Conservation (phyloP, 2,329 filamentous ascomycete species). For the Stachybotrys chlorohalonatus region DNA sequence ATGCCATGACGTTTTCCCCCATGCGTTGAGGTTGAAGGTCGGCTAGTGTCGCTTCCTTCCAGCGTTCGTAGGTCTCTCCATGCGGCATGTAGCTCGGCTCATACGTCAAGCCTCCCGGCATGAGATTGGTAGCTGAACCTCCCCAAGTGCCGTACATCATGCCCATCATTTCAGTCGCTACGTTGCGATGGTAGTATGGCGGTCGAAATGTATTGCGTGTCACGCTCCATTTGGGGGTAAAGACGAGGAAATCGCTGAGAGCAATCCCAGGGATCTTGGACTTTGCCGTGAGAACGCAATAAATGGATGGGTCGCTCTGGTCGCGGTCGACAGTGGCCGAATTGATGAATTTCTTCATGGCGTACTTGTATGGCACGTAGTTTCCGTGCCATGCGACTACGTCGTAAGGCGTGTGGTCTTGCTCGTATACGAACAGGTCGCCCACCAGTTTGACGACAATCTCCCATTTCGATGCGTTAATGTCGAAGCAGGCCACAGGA, state of each 20-base stretch:
- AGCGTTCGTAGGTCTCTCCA: slow-evolving; percentile 9
- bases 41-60: slow-evolving; percentile 4
- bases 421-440: slow-evolving; percentile 48
- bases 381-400: slow-evolving; percentile 67
- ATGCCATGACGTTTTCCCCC: too few relatives aligned
- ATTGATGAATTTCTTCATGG: slow-evolving; percentile 36
- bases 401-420: slow-evolving; percentile 60
- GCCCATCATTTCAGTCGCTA: slow-evolving; percentile 48
- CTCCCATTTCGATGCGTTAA: slow-evolving; percentile 42
- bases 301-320: slow-evolving; percentile 54
- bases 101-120: slow-evolving; percentile 9
- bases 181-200: slow-evolving; percentile 57
- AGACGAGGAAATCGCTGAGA: slow-evolving; percentile 57
- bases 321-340: slow-evolving; percentile 1
- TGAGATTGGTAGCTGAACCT: slow-evolving; percentile 4
- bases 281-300: slow-evolving; percentile 53
- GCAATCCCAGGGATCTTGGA: slow-evolving; percentile 44
- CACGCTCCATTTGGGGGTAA: slow-evolving; percentile 58
- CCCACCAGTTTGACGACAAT: slow-evolving; percentile 54
- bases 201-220: slow-evolving; percentile 53
- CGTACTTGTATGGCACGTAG: slow-evolving; percentile 52
- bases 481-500: slow-evolving; percentile 49
- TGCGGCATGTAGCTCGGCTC: slow-evolving; percentile 10
- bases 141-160: slow-evolving; percentile 30
- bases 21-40: slow-evolving; percentile 1